Conservation (phyloP, 1,284 basidiomycete species). For the Erythrobasidium hasegawianum region DNA sequence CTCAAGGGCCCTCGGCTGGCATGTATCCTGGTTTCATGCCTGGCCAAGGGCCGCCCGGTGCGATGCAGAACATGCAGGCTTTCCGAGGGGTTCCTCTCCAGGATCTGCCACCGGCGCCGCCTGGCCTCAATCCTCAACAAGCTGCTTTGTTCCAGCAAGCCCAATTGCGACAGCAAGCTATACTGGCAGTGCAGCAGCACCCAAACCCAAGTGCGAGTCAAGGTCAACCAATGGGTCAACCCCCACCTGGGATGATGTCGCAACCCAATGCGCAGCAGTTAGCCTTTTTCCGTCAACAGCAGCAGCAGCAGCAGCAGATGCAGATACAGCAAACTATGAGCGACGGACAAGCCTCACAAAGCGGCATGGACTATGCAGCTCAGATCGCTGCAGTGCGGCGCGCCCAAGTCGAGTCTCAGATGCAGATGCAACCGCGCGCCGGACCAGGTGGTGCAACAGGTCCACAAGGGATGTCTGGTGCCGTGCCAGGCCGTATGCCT, state of each 20-base stretch:
- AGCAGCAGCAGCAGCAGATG: not conserved
- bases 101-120: not conserved
- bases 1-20: not conserved
- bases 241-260: not conserved
- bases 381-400: not conserved
- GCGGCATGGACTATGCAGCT: not conserved
- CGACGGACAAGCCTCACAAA: not conserved
- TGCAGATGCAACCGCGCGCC: not conserved
- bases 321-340: not conserved
- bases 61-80: conserved; percentile 4
- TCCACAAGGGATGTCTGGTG: not conserved
- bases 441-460: not conserved
- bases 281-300: not conserved
- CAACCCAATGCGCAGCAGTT: not conserved
- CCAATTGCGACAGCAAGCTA: not conserved
- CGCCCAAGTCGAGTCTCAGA: not conserved
- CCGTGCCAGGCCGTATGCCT: not conserved
- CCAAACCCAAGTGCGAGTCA: not conserved
- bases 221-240: not conserved
- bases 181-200: conserved; percentile 5
- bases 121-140: conserved; percentile 5
- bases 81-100: not conserved
- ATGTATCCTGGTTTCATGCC: not conserved
- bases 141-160: not conserved
- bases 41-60: not conserved